Base-by-base conservation (phyloP, 202 grass and related monocot species). In the Zoysia matrella region DNA sequence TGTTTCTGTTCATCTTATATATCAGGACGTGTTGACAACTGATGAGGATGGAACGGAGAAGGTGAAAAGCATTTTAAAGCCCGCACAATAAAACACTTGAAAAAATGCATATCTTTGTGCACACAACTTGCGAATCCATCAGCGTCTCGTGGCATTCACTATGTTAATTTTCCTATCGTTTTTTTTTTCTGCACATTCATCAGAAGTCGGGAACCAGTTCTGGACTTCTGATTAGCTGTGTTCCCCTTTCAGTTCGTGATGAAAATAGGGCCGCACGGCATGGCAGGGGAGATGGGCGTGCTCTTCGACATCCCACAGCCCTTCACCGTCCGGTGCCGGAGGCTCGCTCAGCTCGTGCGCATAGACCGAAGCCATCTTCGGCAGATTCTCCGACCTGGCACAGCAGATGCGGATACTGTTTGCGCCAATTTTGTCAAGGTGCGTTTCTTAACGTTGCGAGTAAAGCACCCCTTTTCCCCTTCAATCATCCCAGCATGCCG, bases 281-380 rank as follows among this genome's bases (percentile, higher is more conserved):
- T 94, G 86, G 83, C 65, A 3, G 91, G 91, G 22, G 91, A 94
- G 8, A 68, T 91, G 8, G 88, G 86, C 11, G 91, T 91, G n/a
- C 65, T 94, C 54, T 52, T 88, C 52, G 74, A 88, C 80, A 84
- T 72, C 44, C 88, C 91, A 3, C 91, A 88, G 63, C 88, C 83
- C 0, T 94, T 94, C 67, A 88, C 86, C 16, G 60, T 90, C 48
- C 72, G 91, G 4, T 86, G 72, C 86, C 84, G 65, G 63, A 67
- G 54, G 13, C 63, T 94, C 46, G 74, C 80, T 8, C 76, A 90
- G 65, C 80, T 86, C 0, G 77, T 94, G 45, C 73, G 83, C 56
- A 72, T 90, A 69, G 71, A 57, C 72, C 86, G 10, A 8, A 67
- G 1, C 49, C 86, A 81, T 73, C 74, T 94, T 52, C 41, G 66